These are phyloP conservation scores for Cladophialophora chaetospira DNA, from an alignment of 2,329 filamentous ascomycete species.

Conservation along the genomic window DNA sequence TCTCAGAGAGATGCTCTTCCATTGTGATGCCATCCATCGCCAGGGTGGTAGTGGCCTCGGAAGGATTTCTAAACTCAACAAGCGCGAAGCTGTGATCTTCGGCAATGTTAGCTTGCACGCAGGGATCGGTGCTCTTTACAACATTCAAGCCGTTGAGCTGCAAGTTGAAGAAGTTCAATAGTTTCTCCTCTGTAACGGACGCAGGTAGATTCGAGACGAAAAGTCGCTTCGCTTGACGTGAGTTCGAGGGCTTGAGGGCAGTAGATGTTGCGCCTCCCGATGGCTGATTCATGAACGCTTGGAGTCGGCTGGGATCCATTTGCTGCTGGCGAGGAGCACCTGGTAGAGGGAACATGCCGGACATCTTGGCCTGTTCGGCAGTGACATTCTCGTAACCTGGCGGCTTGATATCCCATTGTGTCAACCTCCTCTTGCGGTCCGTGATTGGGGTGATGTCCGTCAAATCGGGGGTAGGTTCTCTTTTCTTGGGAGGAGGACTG, in stretches of 20 bases:
- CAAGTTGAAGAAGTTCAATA: slow-evolving; percentile 89
- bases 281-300: slow-evolving; percentile 93
- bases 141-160: slow-evolving; percentile 97
- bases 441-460: slow-evolving; percentile 80
- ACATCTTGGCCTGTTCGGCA: slow-evolving; percentile 96
- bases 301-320: slow-evolving; percentile 90
- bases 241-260: slow-evolving; percentile 84
- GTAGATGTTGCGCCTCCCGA: slow-evolving; percentile 57
- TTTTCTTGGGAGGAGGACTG: slow-evolving; percentile 81
- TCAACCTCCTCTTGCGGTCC: slow-evolving; percentile 86
- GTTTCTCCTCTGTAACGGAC: slow-evolving; percentile 70
- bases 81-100: slow-evolving; percentile 79
- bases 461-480: slow-evolving; percentile 93
- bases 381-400: slow-evolving; percentile 98
- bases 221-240: slow-evolving; percentile 89
- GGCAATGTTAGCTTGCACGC: slow-evolving; percentile 78
- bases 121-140: slow-evolving; percentile 79
- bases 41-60: slow-evolving; percentile 87
- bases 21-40: slow-evolving; percentile 88
- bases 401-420: slow-evolving; percentile 99
- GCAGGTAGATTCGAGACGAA: slow-evolving; percentile 81
- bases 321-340: slow-evolving; percentile 92
- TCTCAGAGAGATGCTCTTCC: slow-evolving; percentile 64
- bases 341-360: slow-evolving; percentile 96
- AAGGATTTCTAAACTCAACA: slow-evolving; percentile 83